Evolutionary conservation across 139 green algal genomes (phyloP).

Genomic region (Diplosphaera chodatii): DNA sequence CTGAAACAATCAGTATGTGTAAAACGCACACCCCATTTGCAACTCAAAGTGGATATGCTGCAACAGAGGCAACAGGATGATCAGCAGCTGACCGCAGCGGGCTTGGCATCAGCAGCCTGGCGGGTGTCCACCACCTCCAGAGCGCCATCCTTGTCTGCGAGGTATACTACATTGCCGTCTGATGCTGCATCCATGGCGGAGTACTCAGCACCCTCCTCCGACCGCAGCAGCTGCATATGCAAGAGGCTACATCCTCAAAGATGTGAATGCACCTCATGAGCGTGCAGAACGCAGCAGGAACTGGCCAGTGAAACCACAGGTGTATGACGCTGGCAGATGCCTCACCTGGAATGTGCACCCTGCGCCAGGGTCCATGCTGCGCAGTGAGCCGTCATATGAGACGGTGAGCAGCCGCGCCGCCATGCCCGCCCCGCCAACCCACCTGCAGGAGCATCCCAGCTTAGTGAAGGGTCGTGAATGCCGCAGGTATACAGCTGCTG

Average conservation of each 20-base stretch:
- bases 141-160: constrained; percentile 31
- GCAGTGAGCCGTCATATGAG: constrained; percentile 62
- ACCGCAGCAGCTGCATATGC: constrained; percentile 17
- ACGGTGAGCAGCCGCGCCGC: constrained; percentile 38
- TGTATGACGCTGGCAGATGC: no score
- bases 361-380: constrained; percentile 42
- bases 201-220: constrained; percentile 37
- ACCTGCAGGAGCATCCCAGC: no score
- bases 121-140: constrained; percentile 21
- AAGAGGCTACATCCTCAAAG: no score
- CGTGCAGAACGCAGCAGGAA: no score
- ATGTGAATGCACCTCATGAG: no score
- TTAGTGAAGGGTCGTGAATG: no score
- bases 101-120: background rate
- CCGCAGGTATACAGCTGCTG: no score
- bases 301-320: no score
- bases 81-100: background rate
- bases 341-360: constrained; percentile 9
- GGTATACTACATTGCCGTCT: constrained; percentile 16
- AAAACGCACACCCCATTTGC: no score
- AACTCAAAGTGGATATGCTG: no score
- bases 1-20: no score
- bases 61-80: no score
- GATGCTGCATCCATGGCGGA: constrained; percentile 36
- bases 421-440: constrained; percentile 5